These are phyloP conservation scores for Fagopyrum tataricum DNA, from an alignment of 148 eudicot species.

Conservation along the genomic window DNA sequence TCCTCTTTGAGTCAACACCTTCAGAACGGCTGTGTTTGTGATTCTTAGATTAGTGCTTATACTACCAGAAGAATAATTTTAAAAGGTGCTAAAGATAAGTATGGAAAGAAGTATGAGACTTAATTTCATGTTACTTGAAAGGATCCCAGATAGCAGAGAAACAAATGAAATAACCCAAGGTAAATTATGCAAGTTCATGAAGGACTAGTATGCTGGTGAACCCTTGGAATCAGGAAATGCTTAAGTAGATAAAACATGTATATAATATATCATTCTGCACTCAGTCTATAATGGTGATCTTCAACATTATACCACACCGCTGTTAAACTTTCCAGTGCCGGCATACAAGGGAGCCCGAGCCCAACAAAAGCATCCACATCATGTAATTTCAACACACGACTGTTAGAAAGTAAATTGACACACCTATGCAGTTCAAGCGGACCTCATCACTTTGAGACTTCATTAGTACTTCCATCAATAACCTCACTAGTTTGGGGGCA, in stretches of 20 bases:
- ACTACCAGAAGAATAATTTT: neutral
- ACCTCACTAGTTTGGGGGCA: conserved; percentile 55
- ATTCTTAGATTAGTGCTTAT: conserved; percentile 15
- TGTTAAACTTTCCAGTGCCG: neutral
- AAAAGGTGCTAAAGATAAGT: neutral
- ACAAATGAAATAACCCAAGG: neutral
- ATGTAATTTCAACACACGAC: neutral
- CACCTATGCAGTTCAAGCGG: conserved; percentile 85
- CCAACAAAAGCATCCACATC: neutral
- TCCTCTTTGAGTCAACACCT: conserved; percentile 71
- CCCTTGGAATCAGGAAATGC: conserved; percentile 1
- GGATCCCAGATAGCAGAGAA: neutral
- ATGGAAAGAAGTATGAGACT: neutral
- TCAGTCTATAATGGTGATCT: neutral
- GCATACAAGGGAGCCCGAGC: neutral
- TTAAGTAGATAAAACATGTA: neutral
- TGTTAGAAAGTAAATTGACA: conserved; percentile 16
- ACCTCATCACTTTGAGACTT: conserved; percentile 92
- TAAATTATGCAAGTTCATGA: neutral
- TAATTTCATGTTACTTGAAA: neutral
- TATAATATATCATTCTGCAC: neutral
- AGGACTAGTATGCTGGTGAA: neutral
- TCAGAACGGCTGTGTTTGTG: conserved; percentile 60
- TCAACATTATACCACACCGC: neutral
- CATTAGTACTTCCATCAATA: conserved; percentile 68